These are phyloP conservation scores for Macrophomina phaseolina DNA, from an alignment of 2,329 filamentous ascomycete species.

Conservation along the genomic window DNA sequence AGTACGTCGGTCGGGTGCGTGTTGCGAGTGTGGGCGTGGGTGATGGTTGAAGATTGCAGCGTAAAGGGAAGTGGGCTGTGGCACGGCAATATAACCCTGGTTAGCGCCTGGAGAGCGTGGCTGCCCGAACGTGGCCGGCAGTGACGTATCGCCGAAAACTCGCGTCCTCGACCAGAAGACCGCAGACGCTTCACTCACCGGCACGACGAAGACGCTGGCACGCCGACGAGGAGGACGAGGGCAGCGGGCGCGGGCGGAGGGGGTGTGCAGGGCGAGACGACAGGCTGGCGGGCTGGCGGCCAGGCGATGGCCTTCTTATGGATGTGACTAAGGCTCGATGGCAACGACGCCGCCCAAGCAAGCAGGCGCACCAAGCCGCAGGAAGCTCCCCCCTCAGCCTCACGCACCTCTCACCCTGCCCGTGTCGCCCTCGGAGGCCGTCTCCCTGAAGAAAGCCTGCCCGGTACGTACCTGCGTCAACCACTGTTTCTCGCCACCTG, in stretches of 20 bases:
- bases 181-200: not conserved
- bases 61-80: constrained; percentile 29
- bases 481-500: constrained; percentile 22
- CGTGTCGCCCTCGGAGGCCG: constrained; percentile 20
- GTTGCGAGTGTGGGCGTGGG: constrained; percentile 27
- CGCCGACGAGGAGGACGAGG: not conserved
- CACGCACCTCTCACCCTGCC: constrained; percentile 20
- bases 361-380: constrained; percentile 23
- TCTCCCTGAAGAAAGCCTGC: constrained; percentile 12
- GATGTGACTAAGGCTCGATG: constrained; percentile 6
- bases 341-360: constrained; percentile 18
- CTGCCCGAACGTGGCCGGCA: constrained; percentile 27
- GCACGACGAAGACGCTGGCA: not conserved
- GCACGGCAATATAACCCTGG: constrained; percentile 28
- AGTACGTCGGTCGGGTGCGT: constrained; percentile 11
- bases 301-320: constrained; percentile 17
- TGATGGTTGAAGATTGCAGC: constrained; percentile 27
- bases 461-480: constrained; percentile 18
- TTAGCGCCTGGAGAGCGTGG: constrained; percentile 27
- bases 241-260: not conserved
- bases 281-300: not conserved
- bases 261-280: not conserved
- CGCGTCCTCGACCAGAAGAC: not conserved
- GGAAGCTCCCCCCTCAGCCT: constrained; percentile 25
- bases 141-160: constrained; percentile 26